Evolutionary conservation across 345 rosid genomes (phyloP), one percentile per base, ranked within the genome.

Genomic region (Camelina sativa): DNA sequence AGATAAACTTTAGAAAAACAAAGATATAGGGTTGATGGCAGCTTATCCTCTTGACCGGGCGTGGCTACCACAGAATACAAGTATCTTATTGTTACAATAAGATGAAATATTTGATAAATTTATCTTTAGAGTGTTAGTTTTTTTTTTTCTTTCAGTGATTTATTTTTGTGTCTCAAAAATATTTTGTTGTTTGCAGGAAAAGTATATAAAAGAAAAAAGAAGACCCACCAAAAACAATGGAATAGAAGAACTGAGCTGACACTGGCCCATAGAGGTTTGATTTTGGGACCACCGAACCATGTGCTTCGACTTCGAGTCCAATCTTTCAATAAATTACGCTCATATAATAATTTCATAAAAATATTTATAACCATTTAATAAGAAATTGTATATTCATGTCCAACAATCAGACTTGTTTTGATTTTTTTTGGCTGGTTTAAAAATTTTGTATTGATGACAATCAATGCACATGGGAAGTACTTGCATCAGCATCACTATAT

Each of bases 261-360:
- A 76, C 30, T 52, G 68, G 68, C 69, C 74, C 69, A 46, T 53
- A 43, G 40, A 30, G 73, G 73, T 75, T 75, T 75, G 46, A 62
- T 76, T 69, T 22, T 34, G 74, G 79, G 79, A 54, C 79, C 79
- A 62, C n/a, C 2, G 8, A 69, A 54, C 74, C 79, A 76, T 76
- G 79, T 76, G 79, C 74, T 28, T 28, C 30, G 5, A 28, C 30
- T 4, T 62, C 51, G 7, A 62, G 32, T 62, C 41, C 57, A 62
- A 62, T 61, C 52, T 62, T 62, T 69, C 69, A 68, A 32, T 69
- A 43, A 43, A 20, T 30, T n/a, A 54, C 7, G 23, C 25, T 37
- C 2, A 6, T 34, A 34, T 34, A 34, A 34, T 34, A 57, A 3
- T 10, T 64, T 65, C 55, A 44, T 28, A 68, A 38, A 53, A 1